phyloP scores from a whole-genome alignment of 164 flowering plant species.

The Malania oleifera region DNA sequence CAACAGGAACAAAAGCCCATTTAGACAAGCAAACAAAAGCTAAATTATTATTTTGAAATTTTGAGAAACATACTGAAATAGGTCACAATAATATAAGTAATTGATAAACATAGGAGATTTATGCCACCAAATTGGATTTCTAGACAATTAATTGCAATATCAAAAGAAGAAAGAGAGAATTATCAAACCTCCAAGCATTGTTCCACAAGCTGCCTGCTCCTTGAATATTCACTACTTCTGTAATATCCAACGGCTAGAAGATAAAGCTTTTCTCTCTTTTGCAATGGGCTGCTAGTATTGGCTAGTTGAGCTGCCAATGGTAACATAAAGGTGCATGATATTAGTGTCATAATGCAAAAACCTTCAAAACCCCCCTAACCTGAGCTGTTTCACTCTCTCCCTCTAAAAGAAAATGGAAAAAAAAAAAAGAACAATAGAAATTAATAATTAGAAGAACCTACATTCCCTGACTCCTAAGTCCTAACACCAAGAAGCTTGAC shows the following conservation, averaged over 20 bases:
- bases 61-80: neutral
- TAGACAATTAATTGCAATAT: neutral
- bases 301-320: constrained; percentile 59
- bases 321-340: neutral
- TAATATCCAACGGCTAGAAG: constrained; percentile 89
- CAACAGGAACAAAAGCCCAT: no score
- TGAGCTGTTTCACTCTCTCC: no score
- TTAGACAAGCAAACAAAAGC: no score
- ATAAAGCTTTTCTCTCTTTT: constrained; percentile 74
- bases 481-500: no score
- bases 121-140: neutral
- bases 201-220: constrained; percentile 66
- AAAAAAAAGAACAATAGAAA: no score
- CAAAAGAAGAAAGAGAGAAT: neutral
- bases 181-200: constrained; percentile 69
- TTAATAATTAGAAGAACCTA: no score
- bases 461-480: no score
- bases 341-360: no score
- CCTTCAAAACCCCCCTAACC: no score
- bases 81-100: neutral
- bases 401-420: no score
- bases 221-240: constrained; percentile 70
- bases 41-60: no score
- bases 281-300: constrained; percentile 38
- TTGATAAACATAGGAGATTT: neutral